Evolutionary conservation across 1,284 basidiomycete genomes (phyloP), one percentile per base, ranked within the genome.

Genomic region (Gymnopus androsaceus): DNA sequence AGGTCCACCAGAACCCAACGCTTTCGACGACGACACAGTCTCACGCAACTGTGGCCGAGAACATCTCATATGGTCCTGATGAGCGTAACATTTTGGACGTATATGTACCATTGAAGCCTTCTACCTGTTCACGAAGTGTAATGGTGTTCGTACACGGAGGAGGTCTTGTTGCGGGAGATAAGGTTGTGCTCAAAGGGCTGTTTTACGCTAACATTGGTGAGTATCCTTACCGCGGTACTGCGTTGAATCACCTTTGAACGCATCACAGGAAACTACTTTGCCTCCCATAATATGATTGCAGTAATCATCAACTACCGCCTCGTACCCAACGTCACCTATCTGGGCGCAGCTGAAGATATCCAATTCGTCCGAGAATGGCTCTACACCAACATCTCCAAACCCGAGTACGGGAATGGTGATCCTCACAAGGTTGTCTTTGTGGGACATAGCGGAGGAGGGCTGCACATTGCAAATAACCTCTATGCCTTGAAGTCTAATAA

Each of bases 231-330:
- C 12, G 1, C 5, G 4, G 7, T 7, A 3, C n/a, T n/a, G 44
- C 44, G 14, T 11, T 19, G 3, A 46, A 7, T 31, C 7, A 19
- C 23, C 21, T 12, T 50, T 14, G 23, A 5, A 30, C 14, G n/a
- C n/a, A n/a, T n/a, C n/a, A n/a, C n/a, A 52, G 50, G 50, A 15
- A 21, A 41, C 21, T 52, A 52, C 23, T 44, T 52, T 23, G 28
- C 50, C 11, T 41, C 50, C 25, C 31, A 52, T 27, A 40, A 40
- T 6, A 42, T 42, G 7, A 17, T 52, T n/a, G 21, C 40, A 5
- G 41, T 52, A 1, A 28, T 52, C 19, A 52, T 41, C 28, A 52
- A 42, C 28, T 52, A 52, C 38, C 50, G 50, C 17, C 40, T 52
- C 28, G 38, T 52, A 3, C 50, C 50, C n/a, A 14, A 31, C 38